Conservation (phyloP, 2,329 filamentous ascomycete species). For the Verticillium nonalfalfae region DNA sequence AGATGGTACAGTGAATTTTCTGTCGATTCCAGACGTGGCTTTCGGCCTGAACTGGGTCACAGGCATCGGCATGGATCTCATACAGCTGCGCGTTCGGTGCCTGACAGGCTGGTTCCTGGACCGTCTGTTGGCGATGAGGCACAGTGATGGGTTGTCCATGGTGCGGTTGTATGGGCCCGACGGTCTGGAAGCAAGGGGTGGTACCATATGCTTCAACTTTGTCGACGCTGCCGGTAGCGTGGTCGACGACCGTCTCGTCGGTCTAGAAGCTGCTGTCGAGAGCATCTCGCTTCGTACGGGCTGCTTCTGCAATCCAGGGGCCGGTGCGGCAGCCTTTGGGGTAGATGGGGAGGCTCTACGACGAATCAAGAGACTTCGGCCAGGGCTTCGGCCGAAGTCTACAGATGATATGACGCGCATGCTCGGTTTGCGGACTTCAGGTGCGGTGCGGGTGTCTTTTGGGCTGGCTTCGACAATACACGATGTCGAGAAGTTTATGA, state of each 20-base stretch:
- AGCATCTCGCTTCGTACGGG: conserved; percentile 32
- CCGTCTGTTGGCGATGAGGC: conserved; percentile 19
- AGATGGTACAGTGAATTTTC: conserved; percentile 32
- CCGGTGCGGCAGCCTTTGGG: conserved; percentile 25
- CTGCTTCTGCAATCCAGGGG: conserved; percentile 36
- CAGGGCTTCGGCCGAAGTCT: conserved; percentile 3
- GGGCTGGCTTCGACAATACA: conserved; percentile 25
- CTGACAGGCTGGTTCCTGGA: conserved; percentile 29
- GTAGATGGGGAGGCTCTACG: conserved; percentile 13
- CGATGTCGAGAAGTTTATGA: conserved; percentile 28
- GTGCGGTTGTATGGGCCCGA: conserved; percentile 26
- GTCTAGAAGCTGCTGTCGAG: conserved; percentile 20
- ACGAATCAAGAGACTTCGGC: conserved; percentile 6
- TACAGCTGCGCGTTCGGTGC: conserved; percentile 25
- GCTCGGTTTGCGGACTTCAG: conserved; percentile 17
- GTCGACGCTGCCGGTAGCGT: conserved; percentile 22
- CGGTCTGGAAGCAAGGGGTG: conserved; percentile 20
- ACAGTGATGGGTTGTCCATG: conserved; percentile 25
- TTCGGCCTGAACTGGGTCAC: conserved; percentile 28
- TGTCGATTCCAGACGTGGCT: conserved; percentile 29
- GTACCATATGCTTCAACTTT: conserved; percentile 31
- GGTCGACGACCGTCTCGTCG: conserved; percentile 30
- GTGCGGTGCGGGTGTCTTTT: conserved; percentile 30
- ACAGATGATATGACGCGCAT: conserved; percentile 16
- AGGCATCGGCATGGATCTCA: conserved; percentile 16